Percentiles rank a stretch among this genome's conserved stretches.
phyloP scores from a whole-genome alignment of 1,284 basidiomycete genomes.

The Irpex lacteus region DNA sequence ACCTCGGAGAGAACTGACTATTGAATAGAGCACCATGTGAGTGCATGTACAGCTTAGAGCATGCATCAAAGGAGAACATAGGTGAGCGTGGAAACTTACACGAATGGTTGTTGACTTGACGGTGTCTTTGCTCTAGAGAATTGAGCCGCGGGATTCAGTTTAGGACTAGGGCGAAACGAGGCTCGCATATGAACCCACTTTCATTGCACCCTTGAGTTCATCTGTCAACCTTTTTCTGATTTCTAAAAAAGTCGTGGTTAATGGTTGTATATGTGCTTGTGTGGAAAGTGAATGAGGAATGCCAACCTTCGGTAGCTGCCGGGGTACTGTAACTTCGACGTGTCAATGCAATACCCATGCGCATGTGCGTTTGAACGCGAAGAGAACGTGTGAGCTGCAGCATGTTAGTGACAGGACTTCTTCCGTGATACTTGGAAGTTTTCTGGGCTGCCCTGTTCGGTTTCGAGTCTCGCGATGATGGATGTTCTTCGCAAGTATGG shows the following conservation, averaged over 20 bases:
- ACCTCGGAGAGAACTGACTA: constrained; percentile 70
- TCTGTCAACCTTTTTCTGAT: constrained; percentile 26
- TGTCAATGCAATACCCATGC: background rate
- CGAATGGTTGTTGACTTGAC: constrained; percentile 57
- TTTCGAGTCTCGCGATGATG: background rate
- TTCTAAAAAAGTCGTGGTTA: constrained; percentile 13
- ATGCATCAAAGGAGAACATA: background rate
- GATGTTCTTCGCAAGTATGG: background rate
- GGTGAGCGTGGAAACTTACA: constrained; percentile 34
- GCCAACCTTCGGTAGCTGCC: constrained; percentile 5
- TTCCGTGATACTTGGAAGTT: background rate
- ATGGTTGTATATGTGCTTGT: background rate
- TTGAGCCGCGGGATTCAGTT: constrained; percentile 2
- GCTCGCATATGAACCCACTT: constrained; percentile 36
- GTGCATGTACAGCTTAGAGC: background rate
- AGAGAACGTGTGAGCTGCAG: background rate
- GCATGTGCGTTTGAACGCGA: background rate
- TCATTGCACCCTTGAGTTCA: constrained; percentile 51
- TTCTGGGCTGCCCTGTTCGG: background rate
- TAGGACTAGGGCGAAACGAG: background rate
- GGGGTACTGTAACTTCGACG: constrained; percentile 12
- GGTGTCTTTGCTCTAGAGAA: constrained; percentile 48
- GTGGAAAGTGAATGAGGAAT: background rate
- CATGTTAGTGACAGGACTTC: background rate
- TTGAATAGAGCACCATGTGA: background rate